Base-by-base conservation (phyloP, 148 eudicot genomes). In the Nyssa sinensis region DNA sequence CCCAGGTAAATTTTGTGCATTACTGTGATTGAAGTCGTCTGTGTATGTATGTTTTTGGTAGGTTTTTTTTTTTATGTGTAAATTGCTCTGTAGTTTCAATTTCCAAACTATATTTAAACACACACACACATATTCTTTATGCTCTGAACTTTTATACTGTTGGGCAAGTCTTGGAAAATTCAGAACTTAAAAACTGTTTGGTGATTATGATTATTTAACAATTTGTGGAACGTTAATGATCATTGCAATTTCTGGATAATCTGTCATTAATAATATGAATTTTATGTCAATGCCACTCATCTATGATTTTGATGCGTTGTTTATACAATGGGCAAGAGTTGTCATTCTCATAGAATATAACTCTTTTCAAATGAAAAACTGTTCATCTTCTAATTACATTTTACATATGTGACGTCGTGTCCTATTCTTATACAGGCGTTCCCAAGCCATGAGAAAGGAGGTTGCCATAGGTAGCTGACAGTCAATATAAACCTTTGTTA, bases 1-100 rank as follows among this genome's bases (percentile, higher is more conserved):
- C 98, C 25, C 98, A 94, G 97, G 98, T 94, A 86, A 14, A 21
- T 27, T 57, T 17, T 35, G 7, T 67, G 11, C 23, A 27, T 51
- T 55, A 32, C 10, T 23, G 49, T 67, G 57, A n/a, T n/a, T n/a
- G n/a, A n/a, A n/a, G n/a, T n/a, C n/a, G 51, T 44, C 1, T 44
- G 51, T 44, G 51, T 44, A 3, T 44, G 19, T 44, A 19, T 44
- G 51, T n/a, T n/a, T n/a, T n/a, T n/a, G n/a, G n/a, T n/a, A n/a
- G n/a, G n/a, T n/a, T n/a, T n/a, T n/a, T n/a, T n/a, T n/a, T n/a
- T n/a, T n/a, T n/a, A n/a, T n/a, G n/a, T n/a, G n/a, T n/a, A 30
- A 28, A 28, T 62, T 64, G 34, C 31, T 47, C 44, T 44, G 0
- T 27, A 19, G 29, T 61, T 49, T 23, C 63, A n/a, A 34, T 9